Evolutionary conservation across 2,329 filamentous ascomycete genomes (phyloP).

Genomic region (Drechslerella coelobrocha): DNA sequence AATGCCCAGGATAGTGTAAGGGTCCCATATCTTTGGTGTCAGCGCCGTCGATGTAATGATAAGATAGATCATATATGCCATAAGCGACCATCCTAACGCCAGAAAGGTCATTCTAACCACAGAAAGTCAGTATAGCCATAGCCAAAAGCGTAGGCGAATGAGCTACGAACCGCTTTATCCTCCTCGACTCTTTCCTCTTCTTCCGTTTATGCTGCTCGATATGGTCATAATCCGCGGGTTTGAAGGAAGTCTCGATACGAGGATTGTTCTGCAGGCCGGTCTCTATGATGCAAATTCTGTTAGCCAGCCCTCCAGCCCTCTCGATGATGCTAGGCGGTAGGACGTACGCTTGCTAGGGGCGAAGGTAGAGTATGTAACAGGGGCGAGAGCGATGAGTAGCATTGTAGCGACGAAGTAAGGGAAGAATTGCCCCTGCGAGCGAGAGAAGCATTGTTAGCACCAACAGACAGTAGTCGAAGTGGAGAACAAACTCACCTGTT

Average conservation of each 20-base stretch:
- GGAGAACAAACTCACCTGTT: conserved; percentile 67
- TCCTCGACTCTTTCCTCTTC: conserved; percentile 87
- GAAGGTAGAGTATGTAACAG: conserved; percentile 86
- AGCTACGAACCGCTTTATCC: conserved; percentile 77
- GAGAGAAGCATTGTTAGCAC: conserved; percentile 30
- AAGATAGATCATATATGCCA: conserved; percentile 90
- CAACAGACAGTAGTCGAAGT: conserved; percentile 37
- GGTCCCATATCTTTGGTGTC: conserved; percentile 86
- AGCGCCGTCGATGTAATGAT: conserved; percentile 67
- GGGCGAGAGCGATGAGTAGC: conserved; percentile 82
- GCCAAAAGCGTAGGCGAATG: not conserved
- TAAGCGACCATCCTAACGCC: conserved; percentile 77
- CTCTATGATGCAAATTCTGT: conserved; percentile 9
- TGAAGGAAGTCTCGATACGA: conserved; percentile 68
- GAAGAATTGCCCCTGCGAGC: conserved; percentile 89
- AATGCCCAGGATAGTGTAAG: conserved; percentile 90
- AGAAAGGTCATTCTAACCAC: conserved; percentile 62
- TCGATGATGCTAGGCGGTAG: conserved; percentile 10
- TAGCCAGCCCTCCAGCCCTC: not conserved
- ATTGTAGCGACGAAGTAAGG: conserved; percentile 97
- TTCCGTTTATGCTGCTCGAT: conserved; percentile 82
- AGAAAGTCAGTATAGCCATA: too few relatives aligned
- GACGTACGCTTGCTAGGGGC: conserved; percentile 72
- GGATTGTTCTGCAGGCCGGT: conserved; percentile 56
- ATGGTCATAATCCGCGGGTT: conserved; percentile 80